Conservation (phyloP, 1,284 basidiomycete genomes). For the Ceratobasidium sp. region DNA sequence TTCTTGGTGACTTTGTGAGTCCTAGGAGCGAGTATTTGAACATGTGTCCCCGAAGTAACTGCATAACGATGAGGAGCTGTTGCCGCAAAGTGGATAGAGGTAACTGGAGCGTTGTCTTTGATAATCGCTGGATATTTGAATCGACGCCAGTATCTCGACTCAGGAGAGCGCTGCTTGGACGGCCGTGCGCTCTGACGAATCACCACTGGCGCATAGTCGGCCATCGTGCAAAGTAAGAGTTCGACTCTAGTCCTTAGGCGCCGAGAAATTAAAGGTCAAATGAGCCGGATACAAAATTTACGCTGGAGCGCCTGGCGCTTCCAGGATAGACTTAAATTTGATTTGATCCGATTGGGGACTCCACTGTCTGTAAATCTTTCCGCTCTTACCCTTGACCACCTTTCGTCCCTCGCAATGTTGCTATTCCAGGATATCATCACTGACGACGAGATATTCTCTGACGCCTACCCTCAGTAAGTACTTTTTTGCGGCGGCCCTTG, state of each 20-base stretch:
- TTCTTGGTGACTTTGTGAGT: slow-evolving; percentile 97
- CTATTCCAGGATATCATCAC: slow-evolving; percentile 78
- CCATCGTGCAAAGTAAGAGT: slow-evolving; percentile 25
- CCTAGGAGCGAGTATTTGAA: slow-evolving; percentile 95
- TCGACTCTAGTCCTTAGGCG: slow-evolving; percentile 46
- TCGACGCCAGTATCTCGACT: slow-evolving; percentile 80
- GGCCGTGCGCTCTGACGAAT: slow-evolving; percentile 66
- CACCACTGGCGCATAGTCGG: slow-evolving; percentile 81
- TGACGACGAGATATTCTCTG: slow-evolving; percentile 94
- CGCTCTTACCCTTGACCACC: slow-evolving; percentile 28
- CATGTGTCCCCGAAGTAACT: slow-evolving; percentile 90
- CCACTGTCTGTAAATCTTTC: slow-evolving; percentile 27
- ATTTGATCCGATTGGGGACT: slow-evolving; percentile 32
- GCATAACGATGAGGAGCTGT: slow-evolving; percentile 90
- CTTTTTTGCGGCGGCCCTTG: slow-evolving; percentile 20
- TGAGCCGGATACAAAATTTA: slow-evolving; percentile 37
- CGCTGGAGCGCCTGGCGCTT: slow-evolving; percentile 21
- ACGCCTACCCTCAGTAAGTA: slow-evolving; percentile 85
- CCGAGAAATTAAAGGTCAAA: not conserved
- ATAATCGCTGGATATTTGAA: slow-evolving; percentile 88
- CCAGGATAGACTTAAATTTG: slow-evolving; percentile 6
- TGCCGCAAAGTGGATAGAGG: slow-evolving; percentile 87
- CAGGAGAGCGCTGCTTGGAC: slow-evolving; percentile 64
- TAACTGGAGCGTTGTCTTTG: slow-evolving; percentile 94
- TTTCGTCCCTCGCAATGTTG: slow-evolving; percentile 63